Evolutionary conservation across 2,329 filamentous ascomycete species (phyloP).

Genomic region (Cladosporium phlei): DNA sequence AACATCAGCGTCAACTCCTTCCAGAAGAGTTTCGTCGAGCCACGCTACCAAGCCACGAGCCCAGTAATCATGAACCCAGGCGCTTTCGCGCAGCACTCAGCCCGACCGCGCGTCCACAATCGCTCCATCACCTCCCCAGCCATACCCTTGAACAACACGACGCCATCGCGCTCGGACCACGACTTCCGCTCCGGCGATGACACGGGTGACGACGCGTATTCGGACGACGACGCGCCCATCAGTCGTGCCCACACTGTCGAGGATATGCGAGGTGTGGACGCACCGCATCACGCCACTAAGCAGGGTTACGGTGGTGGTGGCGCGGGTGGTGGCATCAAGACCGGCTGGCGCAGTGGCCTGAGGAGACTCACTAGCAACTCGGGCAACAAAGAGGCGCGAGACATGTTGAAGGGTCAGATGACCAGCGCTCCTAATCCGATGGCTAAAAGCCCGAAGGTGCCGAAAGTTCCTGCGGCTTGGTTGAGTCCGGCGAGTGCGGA

Average conservation of each 20-base stretch:
- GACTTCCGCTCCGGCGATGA: conserved; percentile 75
- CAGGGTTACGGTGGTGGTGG: conserved; percentile 25
- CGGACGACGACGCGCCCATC: conserved; percentile 64
- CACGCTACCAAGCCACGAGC: conserved; percentile 46
- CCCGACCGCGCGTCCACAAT: conserved; percentile 61
- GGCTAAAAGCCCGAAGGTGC: conserved; percentile 44
- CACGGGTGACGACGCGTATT: conserved; percentile 56
- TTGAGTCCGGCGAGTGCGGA: conserved; percentile 34
- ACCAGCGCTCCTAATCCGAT: conserved; percentile 24
- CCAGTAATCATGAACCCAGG: conserved; percentile 54
- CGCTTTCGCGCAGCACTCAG: conserved; percentile 45
- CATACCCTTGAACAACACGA: conserved; percentile 32
- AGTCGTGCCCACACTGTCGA: conserved; percentile 33
- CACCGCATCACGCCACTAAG: conserved; percentile 26
- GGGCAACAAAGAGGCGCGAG: conserved; percentile 33
- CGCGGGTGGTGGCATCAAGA: conserved; percentile 38
- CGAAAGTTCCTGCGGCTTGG: conserved; percentile 45
- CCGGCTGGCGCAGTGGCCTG: conserved; percentile 51
- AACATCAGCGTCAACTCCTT: conserved; percentile 72
- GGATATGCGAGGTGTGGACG: conserved; percentile 5
- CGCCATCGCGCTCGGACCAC: conserved; percentile 45
- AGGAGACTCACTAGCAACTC: conserved; percentile 57
- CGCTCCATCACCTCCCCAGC: conserved; percentile 80
- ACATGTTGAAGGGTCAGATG: conserved; percentile 36
- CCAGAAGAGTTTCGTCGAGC: conserved; percentile 82